A percentile compares a stretch with the other conserved stretches of the same genome.
phyloP scores from a whole-genome alignment of 495 filamentous ascomycete genomes.

The Aspergillus hancockii region DNA sequence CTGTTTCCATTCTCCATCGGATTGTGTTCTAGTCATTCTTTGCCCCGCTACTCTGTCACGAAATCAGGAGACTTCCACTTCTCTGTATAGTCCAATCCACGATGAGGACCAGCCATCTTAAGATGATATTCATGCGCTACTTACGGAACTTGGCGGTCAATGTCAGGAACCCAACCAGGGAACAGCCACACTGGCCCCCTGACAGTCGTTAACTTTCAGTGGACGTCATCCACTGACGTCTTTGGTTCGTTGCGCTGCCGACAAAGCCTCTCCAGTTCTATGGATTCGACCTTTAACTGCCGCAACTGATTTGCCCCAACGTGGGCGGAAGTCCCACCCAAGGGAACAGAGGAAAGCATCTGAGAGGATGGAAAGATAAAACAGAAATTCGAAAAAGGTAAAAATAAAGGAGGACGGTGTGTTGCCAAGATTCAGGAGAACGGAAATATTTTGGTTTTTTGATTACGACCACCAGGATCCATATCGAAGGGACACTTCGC shows the following conservation, averaged over 20 bases:
- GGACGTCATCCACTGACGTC: constrained; percentile 19
- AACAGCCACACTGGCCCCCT: constrained; percentile 9
- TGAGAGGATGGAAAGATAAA: neutral
- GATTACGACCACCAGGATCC: neutral
- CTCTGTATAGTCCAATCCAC: neutral
- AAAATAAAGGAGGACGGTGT: neutral
- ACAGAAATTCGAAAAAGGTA: neutral
- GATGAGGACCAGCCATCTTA: neutral
- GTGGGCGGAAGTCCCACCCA: constrained; percentile 11
- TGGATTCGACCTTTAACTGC: neutral
- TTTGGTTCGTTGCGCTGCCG: neutral
- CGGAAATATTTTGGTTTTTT: neutral
- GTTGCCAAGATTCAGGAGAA: neutral
- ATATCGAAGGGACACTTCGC: neutral
- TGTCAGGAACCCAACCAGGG: neutral
- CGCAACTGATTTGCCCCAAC: constrained; percentile 7
- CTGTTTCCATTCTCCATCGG: constrained; percentile 10
- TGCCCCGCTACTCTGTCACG: constrained; percentile 2
- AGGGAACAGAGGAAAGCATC: neutral
- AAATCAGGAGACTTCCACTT: constrained; percentile 2
- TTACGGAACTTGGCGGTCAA: neutral
- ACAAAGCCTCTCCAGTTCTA: neutral
- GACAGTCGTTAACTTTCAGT: constrained; percentile 9
- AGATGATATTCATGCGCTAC: neutral
- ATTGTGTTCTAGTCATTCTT: constrained; percentile 12